Percentiles rank a stretch among this genome's conserved stretches.
Evolutionary conservation across 1,139 yeast species (phyloP).

Genomic region (Scheffersomyces illinoinensis): DNA sequence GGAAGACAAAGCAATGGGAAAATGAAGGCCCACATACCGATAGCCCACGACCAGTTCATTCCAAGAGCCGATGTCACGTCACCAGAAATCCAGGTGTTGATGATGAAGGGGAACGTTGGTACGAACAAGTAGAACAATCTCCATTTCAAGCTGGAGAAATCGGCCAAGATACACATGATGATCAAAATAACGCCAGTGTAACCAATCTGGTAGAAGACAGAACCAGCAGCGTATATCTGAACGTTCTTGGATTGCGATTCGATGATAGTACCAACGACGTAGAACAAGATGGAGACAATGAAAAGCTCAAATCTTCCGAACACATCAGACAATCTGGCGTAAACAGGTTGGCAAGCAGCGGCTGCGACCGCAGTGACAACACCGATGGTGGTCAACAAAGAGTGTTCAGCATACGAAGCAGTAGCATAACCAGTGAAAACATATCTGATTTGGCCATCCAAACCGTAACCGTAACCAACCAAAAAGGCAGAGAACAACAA

Average conservation of each 20-base stretch:
- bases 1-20: slow-evolving; percentile 40
- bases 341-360: slow-evolving; percentile 23
- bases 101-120: slow-evolving; percentile 23
- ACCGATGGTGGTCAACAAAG: slow-evolving; percentile 20
- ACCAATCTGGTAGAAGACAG: slow-evolving; percentile 23
- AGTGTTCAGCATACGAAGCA: slow-evolving; percentile 17
- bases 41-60: slow-evolving; percentile 31
- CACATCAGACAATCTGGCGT: slow-evolving; percentile 21
- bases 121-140: slow-evolving; percentile 21
- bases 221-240: slow-evolving; percentile 23
- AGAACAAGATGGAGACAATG: slow-evolving; percentile 17
- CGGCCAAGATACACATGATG: slow-evolving; percentile 19
- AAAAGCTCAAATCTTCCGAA: slow-evolving; percentile 23
- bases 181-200: slow-evolving; percentile 21
- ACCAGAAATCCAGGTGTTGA: slow-evolving; percentile 25
- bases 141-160: slow-evolving; percentile 23
- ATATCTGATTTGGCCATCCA: slow-evolving; percentile 20
- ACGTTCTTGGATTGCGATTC: slow-evolving; percentile 24
- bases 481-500: slow-evolving; percentile 24
- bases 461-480: slow-evolving; percentile 31
- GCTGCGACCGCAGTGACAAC: slow-evolving; percentile 22
- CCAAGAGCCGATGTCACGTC: slow-evolving; percentile 16
- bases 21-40: slow-evolving; percentile 44
- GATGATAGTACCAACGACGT: slow-evolving; percentile 22
- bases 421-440: slow-evolving; percentile 19